Percentiles rank a stretch among this genome's conserved stretches.
These are phyloP conservation scores for Kurtzmaniella natalensis DNA, from an alignment of 1,139 yeast species.

Conservation along the genomic window DNA sequence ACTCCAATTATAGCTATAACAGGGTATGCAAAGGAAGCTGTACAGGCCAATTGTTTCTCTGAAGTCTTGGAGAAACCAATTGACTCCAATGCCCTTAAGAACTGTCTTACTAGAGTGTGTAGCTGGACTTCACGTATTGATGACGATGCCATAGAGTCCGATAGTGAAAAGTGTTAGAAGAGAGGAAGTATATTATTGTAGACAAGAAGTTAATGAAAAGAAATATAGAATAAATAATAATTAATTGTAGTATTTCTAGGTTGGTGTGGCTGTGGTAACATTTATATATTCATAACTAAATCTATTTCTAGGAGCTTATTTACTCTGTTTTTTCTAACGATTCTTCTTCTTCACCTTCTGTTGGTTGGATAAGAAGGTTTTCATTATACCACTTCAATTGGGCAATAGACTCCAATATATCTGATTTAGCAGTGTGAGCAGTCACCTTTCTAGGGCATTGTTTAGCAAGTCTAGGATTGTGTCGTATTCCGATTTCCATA, in stretches of 20 bases:
- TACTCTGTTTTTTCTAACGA: neutral
- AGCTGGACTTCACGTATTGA: conserved; percentile 11
- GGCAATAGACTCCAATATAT: conserved; percentile 81
- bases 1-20: conserved; percentile 82
- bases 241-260: no score
- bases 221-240: no score
- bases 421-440: conserved; percentile 82
- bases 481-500: conserved; percentile 75
- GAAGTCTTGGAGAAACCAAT: conserved; percentile 77
- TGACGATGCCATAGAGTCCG: conserved; percentile 30
- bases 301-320: no score
- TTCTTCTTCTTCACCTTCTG: no score
- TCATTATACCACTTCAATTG: conserved; percentile 78
- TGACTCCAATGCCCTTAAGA: conserved; percentile 25
- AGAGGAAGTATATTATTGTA: neutral
- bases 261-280: no score
- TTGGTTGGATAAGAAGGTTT: conserved; percentile 44
- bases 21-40: conserved; percentile 67
- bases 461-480: conserved; percentile 59
- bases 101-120: conserved; percentile 13
- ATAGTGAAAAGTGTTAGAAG: conserved; percentile 10
- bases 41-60: conserved; percentile 54
- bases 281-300: no score
- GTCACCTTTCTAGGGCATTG: conserved; percentile 59
- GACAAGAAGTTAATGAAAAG: no score